Evolutionary conservation across 179 eudicot genomes (phyloP), one percentile per base, ranked within the genome.

Genomic region (Patellifolia procumbens): DNA sequence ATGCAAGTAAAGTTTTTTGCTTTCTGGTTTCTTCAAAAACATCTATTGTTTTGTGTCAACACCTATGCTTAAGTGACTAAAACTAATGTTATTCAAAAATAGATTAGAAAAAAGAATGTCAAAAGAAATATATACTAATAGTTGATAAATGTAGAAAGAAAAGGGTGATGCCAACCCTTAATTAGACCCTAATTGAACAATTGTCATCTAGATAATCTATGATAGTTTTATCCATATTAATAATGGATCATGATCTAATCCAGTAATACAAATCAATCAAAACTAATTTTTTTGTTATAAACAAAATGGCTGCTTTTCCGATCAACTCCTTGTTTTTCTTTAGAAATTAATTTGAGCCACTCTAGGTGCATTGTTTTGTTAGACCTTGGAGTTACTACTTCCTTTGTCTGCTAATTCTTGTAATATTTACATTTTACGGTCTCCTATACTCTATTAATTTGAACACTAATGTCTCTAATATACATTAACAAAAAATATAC

Each of bases 151-250:
- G 9, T 13, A 55, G 51, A 74, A 74, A 59, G 70, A 53, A 45
- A 58, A 68, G 53, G 63, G 51, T 24, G 77, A 66, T 79, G 81
- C 74, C 28, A 35, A 46, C 26, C 58, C 68, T 78, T n/a, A n/a
- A n/a, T n/a, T n/a, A n/a, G n/a, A n/a, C n/a, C 42, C 43, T 46
- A 45, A 73, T 29, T 51, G 7, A 63, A 28, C 61, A 69, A 58
- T 37, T 63, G 35, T 78, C 5, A 19, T 28, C 0, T 70, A 49
- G 72, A 62, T 70, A 71, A 61, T 48, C 56, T 71, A 71, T 78
- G 39, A 72, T 51, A 63, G 43, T 26, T n/a, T 26, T 29, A n/a
- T 66, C 70, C 7, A 70, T 24, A 32, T 45, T 68, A 49, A 52
- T 56, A 56, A 63, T 49, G 11, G 26, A 70, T 48, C 55, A 28